Base-by-base conservation (phyloP, 352 stramenopile genomes). In the Stramenopiles sp. region DNA sequence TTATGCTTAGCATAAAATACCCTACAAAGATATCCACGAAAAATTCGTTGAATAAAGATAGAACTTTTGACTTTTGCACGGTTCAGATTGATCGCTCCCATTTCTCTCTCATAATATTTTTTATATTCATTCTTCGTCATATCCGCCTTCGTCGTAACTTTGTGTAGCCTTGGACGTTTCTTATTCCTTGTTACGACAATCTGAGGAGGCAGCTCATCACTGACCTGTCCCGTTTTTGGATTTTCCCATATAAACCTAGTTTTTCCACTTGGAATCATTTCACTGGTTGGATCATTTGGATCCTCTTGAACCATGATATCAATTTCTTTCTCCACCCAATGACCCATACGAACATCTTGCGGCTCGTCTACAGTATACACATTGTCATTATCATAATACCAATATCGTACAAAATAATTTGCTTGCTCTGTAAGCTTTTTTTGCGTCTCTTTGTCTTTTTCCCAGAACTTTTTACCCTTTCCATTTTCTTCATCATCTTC, bases 21-120 rank as follows among this genome's bases (percentile, higher is more conserved):
- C 53, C 53, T 20, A 20, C 20, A 23, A 23, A 20, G 20, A 27
- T 69, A 69, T 69, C 53, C 53, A 69, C 53, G 53, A 27, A 69
- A 69, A 23, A 69, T 69, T 69, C 53, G 20, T 27, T 69, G 53
- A 23, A 69, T 69, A 27, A 69, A 69, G 20, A 69, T 27, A 69
- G 53, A 20, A 23, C 20, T 23, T 27, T 69, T 20, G 27, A 69
- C 53, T 27, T 69, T 27, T 27, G 53, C 53, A 20, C 53, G 20
- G 53, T 69, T 69, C 53, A 23, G 53, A 69, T 23, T 20, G 53
- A 69, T 69, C 20, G 20, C 53, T 69, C 53, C 53, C 53, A 69
- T 69, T 69, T 69, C 53, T 69, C 27, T 69, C 53, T 69, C 20
- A 69, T 69, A 69, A 69, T 69, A 69, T 27, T 69, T 27, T 69